phyloP scores from a whole-genome alignment of 2,329 filamentous ascomycete genomes.

The Penicillium thymicola region DNA sequence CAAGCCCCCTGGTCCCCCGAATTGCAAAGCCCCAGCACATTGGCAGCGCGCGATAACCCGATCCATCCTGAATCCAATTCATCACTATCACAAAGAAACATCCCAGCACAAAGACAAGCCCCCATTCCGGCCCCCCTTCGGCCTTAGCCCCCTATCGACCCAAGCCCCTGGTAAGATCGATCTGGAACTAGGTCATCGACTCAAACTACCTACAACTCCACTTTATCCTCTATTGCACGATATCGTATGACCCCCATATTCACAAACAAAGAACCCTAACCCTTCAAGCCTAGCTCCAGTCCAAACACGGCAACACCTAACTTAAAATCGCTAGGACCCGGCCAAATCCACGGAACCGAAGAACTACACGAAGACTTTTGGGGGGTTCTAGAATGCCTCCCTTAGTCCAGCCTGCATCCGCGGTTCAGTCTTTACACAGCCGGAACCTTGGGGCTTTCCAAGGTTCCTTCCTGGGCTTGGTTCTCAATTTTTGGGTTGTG shows the following conservation, averaged over 20 bases:
- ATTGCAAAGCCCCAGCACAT: not conserved
- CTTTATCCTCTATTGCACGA: not conserved
- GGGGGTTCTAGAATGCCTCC: not conserved
- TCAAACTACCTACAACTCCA: not conserved
- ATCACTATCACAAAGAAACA: not conserved
- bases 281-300: not conserved
- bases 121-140: not conserved
- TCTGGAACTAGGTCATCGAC: not conserved
- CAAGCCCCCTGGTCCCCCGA: not conserved
- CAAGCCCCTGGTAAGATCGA: not conserved
- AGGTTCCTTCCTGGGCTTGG: not conserved
- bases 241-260: not conserved
- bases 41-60: not conserved
- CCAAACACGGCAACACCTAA: not conserved
- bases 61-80: not conserved
- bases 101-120: not conserved
- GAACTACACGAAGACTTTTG: not conserved
- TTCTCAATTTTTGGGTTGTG: not conserved
- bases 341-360: not conserved
- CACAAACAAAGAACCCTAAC: not conserved
- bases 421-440: not conserved
- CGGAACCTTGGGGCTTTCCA: not conserved
- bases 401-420: not conserved
- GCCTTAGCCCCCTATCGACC: not conserved
- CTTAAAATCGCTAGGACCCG: not conserved